Evolutionary conservation across 2,329 filamentous ascomycete genomes (phyloP).

Genomic region (Rhynchosporium secalis): DNA sequence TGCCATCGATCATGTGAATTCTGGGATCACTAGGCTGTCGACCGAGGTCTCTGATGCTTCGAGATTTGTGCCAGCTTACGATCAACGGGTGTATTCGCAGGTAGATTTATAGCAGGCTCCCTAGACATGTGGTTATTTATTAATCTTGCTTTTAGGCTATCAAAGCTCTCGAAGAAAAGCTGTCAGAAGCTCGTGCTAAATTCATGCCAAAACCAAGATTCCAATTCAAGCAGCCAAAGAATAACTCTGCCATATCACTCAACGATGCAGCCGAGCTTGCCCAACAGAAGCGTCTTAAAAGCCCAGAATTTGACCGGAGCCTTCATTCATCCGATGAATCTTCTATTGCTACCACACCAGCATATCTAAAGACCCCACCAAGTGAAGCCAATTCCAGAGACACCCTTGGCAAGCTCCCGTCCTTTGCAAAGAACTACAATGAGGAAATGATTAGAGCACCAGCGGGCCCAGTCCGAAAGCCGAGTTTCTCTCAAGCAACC

Average conservation of each 20-base stretch:
- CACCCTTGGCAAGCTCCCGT: slow-evolving; percentile 43
- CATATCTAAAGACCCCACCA: slow-evolving; percentile 32
- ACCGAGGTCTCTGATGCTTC: slow-evolving; percentile 83
- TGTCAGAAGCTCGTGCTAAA: slow-evolving; percentile 67
- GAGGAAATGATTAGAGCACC: slow-evolving; percentile 49
- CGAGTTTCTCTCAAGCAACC: slow-evolving; percentile 62
- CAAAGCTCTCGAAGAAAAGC: slow-evolving; percentile 76
- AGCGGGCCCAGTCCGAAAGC: slow-evolving; percentile 51
- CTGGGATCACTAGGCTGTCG: slow-evolving; percentile 76
- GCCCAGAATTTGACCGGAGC: slow-evolving; percentile 38
- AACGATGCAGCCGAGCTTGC: slow-evolving; percentile 57
- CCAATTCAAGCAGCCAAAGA: slow-evolving; percentile 70
- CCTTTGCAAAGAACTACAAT: slow-evolving; percentile 55
- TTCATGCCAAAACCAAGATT: slow-evolving; percentile 79
- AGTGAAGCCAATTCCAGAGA: slow-evolving; percentile 40
- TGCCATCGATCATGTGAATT: slow-evolving; percentile 77
- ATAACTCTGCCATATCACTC: slow-evolving; percentile 54
- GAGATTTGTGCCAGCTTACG: slow-evolving; percentile 81
- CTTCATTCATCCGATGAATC: slow-evolving; percentile 42
- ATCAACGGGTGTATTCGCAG: slow-evolving; percentile 82
- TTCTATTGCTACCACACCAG: slow-evolving; percentile 44
- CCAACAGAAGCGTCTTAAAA: slow-evolving; percentile 47
- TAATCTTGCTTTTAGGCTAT: slow-evolving; percentile 57
- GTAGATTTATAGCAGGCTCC: slow-evolving; percentile 45
- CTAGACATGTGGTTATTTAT: neutral